Conservation (phyloP, 192 early-diverging fungal species). For the Coemansia sp. region DNA sequence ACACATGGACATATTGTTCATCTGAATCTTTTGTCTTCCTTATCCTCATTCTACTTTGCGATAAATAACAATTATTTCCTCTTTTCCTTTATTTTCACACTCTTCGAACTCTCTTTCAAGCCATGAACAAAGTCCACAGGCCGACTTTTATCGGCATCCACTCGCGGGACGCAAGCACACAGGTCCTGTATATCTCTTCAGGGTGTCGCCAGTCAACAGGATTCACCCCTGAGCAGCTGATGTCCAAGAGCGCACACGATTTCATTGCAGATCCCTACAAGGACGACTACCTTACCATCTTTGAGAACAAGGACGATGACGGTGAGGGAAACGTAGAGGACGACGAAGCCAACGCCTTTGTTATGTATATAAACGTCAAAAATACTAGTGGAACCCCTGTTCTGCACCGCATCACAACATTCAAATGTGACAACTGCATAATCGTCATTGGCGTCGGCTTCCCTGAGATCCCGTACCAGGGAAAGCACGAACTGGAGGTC, state of each 20-base stretch:
- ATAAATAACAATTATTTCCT: too few species aligned
- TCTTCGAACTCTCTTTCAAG: background rate
- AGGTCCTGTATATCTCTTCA: constrained; percentile 49
- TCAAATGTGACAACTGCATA: constrained; percentile 47
- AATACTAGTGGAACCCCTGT: constrained; percentile 18
- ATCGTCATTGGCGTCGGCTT: constrained; percentile 31
- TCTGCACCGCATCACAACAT: constrained; percentile 29
- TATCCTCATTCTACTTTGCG: background rate
- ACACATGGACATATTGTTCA: background rate
- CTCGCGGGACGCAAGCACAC: constrained; percentile 31
- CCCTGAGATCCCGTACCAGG: constrained; percentile 37
- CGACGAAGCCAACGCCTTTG: constrained; percentile 43
- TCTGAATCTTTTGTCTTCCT: background rate
- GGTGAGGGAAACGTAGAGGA: constrained; percentile 32
- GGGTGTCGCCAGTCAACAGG: constrained; percentile 40
- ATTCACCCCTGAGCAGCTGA: constrained; percentile 33
- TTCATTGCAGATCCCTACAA: constrained; percentile 43
- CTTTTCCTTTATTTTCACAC: too few species aligned
- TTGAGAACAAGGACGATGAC: constrained; percentile 18
- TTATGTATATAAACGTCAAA: constrained; percentile 46
- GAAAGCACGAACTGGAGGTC: constrained; percentile 34
- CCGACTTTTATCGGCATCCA: constrained; percentile 45
- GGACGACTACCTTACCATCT: constrained; percentile 27
- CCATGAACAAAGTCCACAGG: constrained; percentile 3
- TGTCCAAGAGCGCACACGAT: constrained; percentile 22